These are phyloP conservation scores for Emmonsiellopsis sp. DNA, from an alignment of 2,329 filamentous ascomycete species.

Conservation along the genomic window DNA sequence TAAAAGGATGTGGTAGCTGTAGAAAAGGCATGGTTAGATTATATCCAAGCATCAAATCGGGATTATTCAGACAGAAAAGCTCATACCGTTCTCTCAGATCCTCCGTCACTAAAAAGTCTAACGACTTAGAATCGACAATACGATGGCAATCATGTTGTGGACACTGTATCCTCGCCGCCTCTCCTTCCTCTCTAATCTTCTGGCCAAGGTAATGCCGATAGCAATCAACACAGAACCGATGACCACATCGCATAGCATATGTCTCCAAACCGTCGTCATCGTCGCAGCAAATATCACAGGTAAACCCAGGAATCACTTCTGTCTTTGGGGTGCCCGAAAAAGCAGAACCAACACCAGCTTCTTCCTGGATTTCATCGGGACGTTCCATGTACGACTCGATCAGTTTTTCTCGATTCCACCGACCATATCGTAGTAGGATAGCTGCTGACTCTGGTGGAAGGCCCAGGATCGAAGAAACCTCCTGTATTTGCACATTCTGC, in stretches of 20 bases:
- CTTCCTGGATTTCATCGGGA: constrained; percentile 68
- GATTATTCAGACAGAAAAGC: constrained; percentile 5
- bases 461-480: constrained; percentile 85
- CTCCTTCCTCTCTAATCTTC: constrained; percentile 92
- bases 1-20: constrained; percentile 73
- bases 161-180: constrained; percentile 90
- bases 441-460: constrained; percentile 82
- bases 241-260: constrained; percentile 91
- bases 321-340: constrained; percentile 57
- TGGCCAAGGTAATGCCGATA: constrained; percentile 84
- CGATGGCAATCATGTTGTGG: constrained; percentile 78
- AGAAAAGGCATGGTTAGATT: not conserved
- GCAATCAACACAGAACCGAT: constrained; percentile 87
- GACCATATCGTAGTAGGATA: constrained; percentile 77
- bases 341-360: constrained; percentile 67
- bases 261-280: constrained; percentile 68
- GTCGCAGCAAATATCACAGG: constrained; percentile 94
- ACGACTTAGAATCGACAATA: constrained; percentile 81
- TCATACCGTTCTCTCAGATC: constrained; percentile 48
- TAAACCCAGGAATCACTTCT: constrained; percentile 64
- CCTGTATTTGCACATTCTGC: constrained; percentile 76
- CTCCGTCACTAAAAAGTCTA: constrained; percentile 62
- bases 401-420: constrained; percentile 93
- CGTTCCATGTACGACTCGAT: constrained; percentile 96
- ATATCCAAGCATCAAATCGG: not conserved